These are phyloP conservation scores for Lasiosphaeria ovina DNA, from an alignment of 495 filamentous ascomycete genomes.

Conservation along the genomic window DNA sequence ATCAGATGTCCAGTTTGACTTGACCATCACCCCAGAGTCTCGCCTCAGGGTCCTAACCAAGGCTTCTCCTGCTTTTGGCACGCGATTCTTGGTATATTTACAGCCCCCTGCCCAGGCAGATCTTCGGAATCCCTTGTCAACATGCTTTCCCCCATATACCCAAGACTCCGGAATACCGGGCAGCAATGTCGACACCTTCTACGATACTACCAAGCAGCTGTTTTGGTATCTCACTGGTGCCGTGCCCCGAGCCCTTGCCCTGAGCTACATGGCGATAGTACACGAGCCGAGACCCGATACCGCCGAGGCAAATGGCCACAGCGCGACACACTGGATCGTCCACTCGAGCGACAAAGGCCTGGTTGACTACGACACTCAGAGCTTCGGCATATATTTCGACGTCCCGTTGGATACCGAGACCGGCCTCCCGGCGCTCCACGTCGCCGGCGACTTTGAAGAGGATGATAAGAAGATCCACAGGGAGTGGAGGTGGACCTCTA, in stretches of 20 bases:
- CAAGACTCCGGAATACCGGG: constrained; percentile 3
- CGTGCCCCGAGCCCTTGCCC: constrained; percentile 26
- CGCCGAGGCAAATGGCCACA: background rate
- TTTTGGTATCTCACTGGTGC: constrained; percentile 25
- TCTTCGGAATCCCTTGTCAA: constrained; percentile 20
- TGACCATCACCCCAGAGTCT: constrained; percentile 38
- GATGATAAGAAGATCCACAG: constrained; percentile 7
- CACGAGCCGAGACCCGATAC: background rate
- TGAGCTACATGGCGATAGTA: constrained; percentile 13
- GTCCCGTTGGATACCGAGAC: constrained; percentile 4
- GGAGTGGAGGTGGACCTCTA: constrained; percentile 21
- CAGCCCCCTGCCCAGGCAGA: constrained; percentile 18
- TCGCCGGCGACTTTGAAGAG: constrained; percentile 13
- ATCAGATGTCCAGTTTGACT: constrained; percentile 33
- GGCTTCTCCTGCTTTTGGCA: constrained; percentile 27
- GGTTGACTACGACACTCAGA: constrained; percentile 19
- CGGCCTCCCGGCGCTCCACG: constrained; percentile 12
- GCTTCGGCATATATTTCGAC: constrained; percentile 22
- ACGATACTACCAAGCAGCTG: constrained; percentile 16
- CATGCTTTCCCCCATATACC: constrained; percentile 15
- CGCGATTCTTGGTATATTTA: constrained; percentile 33
- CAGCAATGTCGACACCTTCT: constrained; percentile 16
- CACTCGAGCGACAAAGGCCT: constrained; percentile 15
- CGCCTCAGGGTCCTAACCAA: constrained; percentile 34
- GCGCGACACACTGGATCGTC: constrained; percentile 13